Evolutionary conservation across 2,329 filamentous ascomycete species (phyloP).

Genomic region (Fusarium anthophilum): DNA sequence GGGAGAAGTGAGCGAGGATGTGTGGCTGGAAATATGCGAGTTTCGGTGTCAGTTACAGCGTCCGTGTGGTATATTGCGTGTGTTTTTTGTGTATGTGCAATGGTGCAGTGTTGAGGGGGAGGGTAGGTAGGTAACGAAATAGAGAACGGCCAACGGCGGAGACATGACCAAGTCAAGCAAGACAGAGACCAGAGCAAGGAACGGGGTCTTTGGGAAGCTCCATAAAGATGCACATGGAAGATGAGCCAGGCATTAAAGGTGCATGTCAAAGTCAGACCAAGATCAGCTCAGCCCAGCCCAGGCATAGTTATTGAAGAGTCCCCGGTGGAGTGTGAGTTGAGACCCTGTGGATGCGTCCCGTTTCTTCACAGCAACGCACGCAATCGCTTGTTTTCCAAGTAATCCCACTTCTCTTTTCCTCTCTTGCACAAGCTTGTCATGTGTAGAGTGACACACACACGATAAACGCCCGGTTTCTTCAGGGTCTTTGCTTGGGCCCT

Average conservation of each 20-base stretch:
- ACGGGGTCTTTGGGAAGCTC: conserved; percentile 20
- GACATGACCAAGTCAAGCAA: conserved; percentile 16
- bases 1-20: conserved; percentile 13
- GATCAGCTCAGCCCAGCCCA: conserved; percentile 24
- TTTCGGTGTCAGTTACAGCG: conserved; percentile 35
- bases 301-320: conserved; percentile 5
- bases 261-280: conserved; percentile 26
- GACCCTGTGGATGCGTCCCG: conserved; percentile 12
- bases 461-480: conserved; percentile 27
- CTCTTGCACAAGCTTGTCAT: conserved; percentile 19
- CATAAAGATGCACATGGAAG: conserved; percentile 9
- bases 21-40: conserved; percentile 39
- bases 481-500: conserved; percentile 25
- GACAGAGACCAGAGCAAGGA: conserved; percentile 15
- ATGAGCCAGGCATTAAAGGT: conserved; percentile 19
- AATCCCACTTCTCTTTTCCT: conserved; percentile 13
- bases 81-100: conserved; percentile 30
- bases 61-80: conserved; percentile 27
- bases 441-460: conserved; percentile 34
- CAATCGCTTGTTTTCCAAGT: conserved; percentile 14
- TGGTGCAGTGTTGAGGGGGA: conserved; percentile 22
- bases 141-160: conserved; percentile 6
- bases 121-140: conserved; percentile 23
- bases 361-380: conserved; percentile 13
- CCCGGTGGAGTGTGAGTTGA: conserved; percentile 31